Conservation (phyloP, 352 stramenopile species). For the Phytophthora nicotianae region DNA sequence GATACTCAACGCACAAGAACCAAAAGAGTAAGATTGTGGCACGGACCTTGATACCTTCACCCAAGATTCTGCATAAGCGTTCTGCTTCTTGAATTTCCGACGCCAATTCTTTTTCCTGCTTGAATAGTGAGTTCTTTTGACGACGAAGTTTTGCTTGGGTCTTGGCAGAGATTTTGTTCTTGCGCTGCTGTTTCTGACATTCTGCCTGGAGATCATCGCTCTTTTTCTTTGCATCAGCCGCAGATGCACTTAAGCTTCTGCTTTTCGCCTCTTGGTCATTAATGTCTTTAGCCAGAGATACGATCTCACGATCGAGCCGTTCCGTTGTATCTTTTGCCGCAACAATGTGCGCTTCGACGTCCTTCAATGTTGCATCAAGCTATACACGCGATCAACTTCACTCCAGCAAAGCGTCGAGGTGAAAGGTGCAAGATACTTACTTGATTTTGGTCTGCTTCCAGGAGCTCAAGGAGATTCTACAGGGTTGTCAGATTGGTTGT, state of each 20-base stretch:
- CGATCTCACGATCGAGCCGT: constrained; percentile 24
- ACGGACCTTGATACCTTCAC: constrained; percentile 40
- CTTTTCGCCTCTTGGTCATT: constrained; percentile 27
- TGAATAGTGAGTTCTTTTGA: constrained; percentile 22
- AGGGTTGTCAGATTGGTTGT: constrained; percentile 8
- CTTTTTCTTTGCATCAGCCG: constrained; percentile 16
- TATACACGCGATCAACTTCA: constrained; percentile 17
- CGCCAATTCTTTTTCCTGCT: constrained; percentile 28
- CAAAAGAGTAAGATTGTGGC: constrained; percentile 2
- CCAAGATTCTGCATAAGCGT: constrained; percentile 28
- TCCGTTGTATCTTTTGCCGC: constrained; percentile 13
- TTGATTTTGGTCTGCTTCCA: constrained; percentile 35
- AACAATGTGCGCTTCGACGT: constrained; percentile 23
- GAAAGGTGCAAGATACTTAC: constrained; percentile 22
- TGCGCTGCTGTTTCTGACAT: constrained; percentile 22
- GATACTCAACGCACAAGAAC: background rate
- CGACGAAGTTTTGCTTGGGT: constrained; percentile 31
- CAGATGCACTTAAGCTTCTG: constrained; percentile 13
- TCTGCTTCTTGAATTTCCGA: constrained; percentile 23
- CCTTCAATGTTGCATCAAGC: constrained; percentile 27
- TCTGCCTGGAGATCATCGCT: constrained; percentile 19
- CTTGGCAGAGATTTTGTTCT: constrained; percentile 25
- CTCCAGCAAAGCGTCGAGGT: background rate
- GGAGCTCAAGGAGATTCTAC: constrained; percentile 26
- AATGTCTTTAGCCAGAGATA: constrained; percentile 26